Conservation (phyloP, 2,329 filamentous ascomycete genomes). For the Fusarium sp. region DNA sequence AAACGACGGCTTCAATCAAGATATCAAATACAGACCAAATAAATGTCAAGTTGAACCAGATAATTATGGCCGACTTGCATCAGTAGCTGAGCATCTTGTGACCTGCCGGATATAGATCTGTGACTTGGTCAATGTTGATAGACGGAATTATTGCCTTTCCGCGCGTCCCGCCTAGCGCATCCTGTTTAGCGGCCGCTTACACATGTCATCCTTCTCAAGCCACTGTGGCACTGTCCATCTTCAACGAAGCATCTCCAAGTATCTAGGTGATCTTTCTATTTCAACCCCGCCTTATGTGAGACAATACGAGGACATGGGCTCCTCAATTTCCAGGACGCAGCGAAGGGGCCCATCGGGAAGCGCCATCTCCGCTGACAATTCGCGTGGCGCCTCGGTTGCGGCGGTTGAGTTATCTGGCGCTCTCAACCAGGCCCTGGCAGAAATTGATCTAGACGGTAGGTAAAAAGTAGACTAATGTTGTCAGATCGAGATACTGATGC, state of each 20-base stretch:
- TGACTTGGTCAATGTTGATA: neutral
- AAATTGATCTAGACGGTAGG: slow-evolving; percentile 28
- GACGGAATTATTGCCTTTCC: neutral
- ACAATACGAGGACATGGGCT: slow-evolving; percentile 20
- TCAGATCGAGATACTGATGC: neutral
- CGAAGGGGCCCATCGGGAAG: neutral
- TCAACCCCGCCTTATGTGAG: too few species aligned
- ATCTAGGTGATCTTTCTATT: neutral
- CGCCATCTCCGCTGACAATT: slow-evolving; percentile 28
- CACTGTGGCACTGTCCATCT: too few species aligned
- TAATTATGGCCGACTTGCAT: too few species aligned
- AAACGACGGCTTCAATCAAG: too few species aligned
- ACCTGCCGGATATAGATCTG: too few species aligned
- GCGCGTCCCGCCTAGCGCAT: neutral
- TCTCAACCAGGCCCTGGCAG: slow-evolving; percentile 21
- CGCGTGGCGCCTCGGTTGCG: slow-evolving; percentile 27
- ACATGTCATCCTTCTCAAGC: neutral
- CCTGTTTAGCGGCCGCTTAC: neutral
- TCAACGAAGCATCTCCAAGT: too few species aligned
- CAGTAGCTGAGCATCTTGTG: too few species aligned
- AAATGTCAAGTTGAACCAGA: too few species aligned
- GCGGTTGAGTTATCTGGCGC: slow-evolving; percentile 25
- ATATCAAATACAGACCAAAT: too few species aligned
- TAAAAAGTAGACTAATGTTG: too few species aligned
- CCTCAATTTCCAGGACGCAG: slow-evolving; percentile 22